Conservation (phyloP, 2,329 filamentous ascomycete genomes). For the Fusarium sp. region DNA sequence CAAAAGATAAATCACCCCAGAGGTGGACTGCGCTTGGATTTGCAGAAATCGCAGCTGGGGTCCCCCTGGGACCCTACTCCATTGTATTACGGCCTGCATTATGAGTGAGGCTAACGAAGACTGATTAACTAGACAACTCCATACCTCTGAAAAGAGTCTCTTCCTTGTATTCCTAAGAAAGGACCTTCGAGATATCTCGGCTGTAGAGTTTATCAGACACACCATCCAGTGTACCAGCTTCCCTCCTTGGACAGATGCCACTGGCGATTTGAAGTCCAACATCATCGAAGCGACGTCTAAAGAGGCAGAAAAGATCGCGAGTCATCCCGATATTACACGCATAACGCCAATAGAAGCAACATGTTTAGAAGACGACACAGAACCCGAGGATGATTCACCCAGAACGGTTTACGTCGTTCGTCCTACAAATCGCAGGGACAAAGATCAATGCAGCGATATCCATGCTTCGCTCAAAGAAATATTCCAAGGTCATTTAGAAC, state of each 20-base stretch:
- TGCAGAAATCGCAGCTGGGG: neutral
- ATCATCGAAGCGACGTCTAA: neutral
- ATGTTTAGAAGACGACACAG: neutral
- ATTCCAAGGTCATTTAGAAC: neutral
- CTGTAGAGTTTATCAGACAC: neutral
- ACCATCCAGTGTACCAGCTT: neutral
- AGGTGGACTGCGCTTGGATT: neutral
- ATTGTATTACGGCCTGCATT: too few relatives aligned
- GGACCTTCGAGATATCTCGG: neutral
- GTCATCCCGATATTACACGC: neutral
- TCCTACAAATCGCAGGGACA: neutral
- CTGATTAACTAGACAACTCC: accelerated
- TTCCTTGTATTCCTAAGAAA: neutral
- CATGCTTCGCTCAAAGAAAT: neutral
- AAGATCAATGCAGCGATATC: neutral
- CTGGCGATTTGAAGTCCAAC: neutral
- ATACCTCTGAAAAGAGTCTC: neutral
- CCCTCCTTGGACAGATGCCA: neutral
- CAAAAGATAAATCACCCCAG: neutral
- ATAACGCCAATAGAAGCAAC: neutral
- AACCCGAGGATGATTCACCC: neutral
- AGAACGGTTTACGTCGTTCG: neutral
- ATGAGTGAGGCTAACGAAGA: neutral
- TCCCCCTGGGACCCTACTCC: too few relatives aligned
- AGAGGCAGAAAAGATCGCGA: neutral